Evolutionary conservation across 2,329 filamentous ascomycete species (phyloP).

Genomic region (Fusarium anguioides): DNA sequence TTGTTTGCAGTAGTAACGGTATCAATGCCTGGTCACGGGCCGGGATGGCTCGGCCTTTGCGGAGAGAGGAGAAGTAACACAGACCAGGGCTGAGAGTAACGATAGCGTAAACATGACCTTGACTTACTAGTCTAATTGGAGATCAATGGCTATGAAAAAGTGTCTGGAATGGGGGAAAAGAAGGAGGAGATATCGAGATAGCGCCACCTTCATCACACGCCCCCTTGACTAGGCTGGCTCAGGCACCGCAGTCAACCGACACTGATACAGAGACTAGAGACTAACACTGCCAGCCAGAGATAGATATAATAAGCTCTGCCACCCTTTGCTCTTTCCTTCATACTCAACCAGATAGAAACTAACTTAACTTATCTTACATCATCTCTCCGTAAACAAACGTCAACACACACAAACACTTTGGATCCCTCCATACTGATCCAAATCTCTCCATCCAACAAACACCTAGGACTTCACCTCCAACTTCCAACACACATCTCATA

Average conservation of each 20-base stretch:
- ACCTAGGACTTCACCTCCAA: constrained; percentile 10
- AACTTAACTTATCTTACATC: constrained; percentile 35
- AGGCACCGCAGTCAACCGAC: constrained; percentile 28
- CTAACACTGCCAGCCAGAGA: constrained; percentile 2
- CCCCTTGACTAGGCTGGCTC: constrained; percentile 16
- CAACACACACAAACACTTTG: neutral
- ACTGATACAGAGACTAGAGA: neutral
- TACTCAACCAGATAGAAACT: constrained; percentile 22
- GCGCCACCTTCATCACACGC: constrained; percentile 35
- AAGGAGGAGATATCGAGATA: constrained; percentile 29
- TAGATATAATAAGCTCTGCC: constrained; percentile 35
- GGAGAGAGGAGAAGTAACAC: constrained; percentile 21
- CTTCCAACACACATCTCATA: constrained; percentile 23
- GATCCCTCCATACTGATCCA: constrained; percentile 38
- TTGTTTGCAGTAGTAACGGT: constrained; percentile 21
- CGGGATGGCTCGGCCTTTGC: constrained; percentile 37
- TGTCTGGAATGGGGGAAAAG: constrained; percentile 32
- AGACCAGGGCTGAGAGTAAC: constrained; percentile 8
- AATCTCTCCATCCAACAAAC: constrained; percentile 5
- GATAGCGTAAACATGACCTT: constrained; percentile 1
- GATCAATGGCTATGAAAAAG: constrained; percentile 23
- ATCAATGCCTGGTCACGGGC: constrained; percentile 32
- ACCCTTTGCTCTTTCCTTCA: constrained; percentile 16
- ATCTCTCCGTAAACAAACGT: constrained; percentile 28
- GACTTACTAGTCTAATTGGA: constrained; percentile 24